Base-by-base conservation (phyloP, 2,329 filamentous ascomycete genomes). In the Aspergillus tanneri region DNA sequence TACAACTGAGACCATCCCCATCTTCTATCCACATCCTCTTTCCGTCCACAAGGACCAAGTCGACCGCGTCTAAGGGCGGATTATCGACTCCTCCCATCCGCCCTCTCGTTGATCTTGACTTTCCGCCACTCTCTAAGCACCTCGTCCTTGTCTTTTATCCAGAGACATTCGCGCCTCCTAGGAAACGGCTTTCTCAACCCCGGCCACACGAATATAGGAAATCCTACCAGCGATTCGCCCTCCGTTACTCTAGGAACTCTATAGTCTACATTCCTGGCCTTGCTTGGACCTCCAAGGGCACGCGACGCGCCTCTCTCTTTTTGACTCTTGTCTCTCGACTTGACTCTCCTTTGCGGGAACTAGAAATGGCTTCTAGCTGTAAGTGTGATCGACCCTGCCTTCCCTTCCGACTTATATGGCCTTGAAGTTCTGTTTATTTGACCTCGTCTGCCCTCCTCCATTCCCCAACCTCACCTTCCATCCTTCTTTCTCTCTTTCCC, bases 241-340 rank as follows among this genome's bases (percentile, higher is more conserved):
- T 53, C 48, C 37, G 65, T 69, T 66, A 67, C 66, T 61, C 56
- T 23, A 68, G 62, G 58, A 64, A 61, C 56, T 57, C 61, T 49
- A 68, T 67, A 68, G 61, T 60, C 60, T 64, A 65, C 67, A 70
- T 70, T 70, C 67, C 64, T 68, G 65, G 66, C 64, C 66, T 69
- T 69, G 66, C 66, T 63, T 69, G 47, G 56, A 47, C 55, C 58
- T 50, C 50, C 57, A 58, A 43, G 54, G 65, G 63, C 62, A 70
- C 67, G 66, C 67, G 66, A 66, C 66, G 67, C 67, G 67, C 56
- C 52, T 57, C 51, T 54, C 47, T 37, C 47, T 53, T 51, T 52
- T 50, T 46, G 23, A 36, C 47, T 48, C 52, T 50, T 49, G 50
- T 57, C 34, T 43, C 25, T 47, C 41, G 34, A 35, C 34, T 39